These are phyloP conservation scores for Eucalyptus cloeziana DNA, from an alignment of 345 rosid species.

Conservation along the genomic window DNA sequence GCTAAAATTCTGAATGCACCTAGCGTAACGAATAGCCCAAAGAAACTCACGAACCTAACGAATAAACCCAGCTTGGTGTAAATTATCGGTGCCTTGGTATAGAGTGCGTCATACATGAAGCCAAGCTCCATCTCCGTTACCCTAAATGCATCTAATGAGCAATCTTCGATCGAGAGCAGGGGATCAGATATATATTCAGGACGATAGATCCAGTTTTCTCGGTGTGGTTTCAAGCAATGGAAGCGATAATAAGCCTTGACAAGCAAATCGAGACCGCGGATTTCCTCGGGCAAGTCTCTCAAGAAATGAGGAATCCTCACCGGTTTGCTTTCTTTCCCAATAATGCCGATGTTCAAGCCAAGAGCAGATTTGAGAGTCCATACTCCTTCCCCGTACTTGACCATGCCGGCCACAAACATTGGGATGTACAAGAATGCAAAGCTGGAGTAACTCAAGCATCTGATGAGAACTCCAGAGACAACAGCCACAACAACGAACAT, in stretches of 20 bases:
- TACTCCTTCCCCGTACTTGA: not conserved
- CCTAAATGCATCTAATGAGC: not conserved
- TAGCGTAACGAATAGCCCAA: not conserved
- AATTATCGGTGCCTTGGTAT: not conserved
- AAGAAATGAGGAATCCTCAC: not conserved
- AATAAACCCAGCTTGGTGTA: not conserved
- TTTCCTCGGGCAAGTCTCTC: not conserved
- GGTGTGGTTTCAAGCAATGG: not conserved
- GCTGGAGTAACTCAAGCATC: not conserved
- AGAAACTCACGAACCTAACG: not conserved
- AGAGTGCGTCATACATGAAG: constrained; percentile 1
- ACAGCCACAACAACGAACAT: not conserved
- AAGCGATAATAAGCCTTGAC: not conserved
- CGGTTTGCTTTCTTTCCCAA: not conserved
- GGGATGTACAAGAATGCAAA: not conserved
- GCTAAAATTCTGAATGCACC: not conserved
- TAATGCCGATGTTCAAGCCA: not conserved
- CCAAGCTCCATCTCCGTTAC: constrained; percentile 1
- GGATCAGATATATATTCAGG: not conserved
- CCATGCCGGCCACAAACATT: not conserved
- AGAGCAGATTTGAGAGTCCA: not conserved
- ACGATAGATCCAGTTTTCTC: not conserved
- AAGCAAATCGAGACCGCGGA: not conserved
- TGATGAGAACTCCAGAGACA: not conserved
- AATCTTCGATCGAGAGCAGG: not conserved